phyloP scores from a whole-genome alignment of 345 rosid genomes.

The Conringia planisiliqua region DNA sequence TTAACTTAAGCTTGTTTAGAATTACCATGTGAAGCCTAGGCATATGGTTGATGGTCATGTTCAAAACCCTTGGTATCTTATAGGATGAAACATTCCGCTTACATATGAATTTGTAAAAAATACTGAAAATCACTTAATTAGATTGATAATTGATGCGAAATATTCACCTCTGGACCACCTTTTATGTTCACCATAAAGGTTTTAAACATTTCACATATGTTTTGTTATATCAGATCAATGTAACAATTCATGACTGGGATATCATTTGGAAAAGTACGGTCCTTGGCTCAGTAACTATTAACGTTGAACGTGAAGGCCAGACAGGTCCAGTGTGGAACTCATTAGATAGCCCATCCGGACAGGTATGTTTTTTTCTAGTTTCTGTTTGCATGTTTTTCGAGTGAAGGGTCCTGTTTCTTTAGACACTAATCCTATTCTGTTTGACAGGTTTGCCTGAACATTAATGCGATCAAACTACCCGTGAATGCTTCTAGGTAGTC shows the following conservation, averaged over 20 bases:
- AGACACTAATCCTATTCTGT: slow-evolving; percentile 16
- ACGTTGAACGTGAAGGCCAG: slow-evolving; percentile 85
- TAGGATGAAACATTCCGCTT: background rate
- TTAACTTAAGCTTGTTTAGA: background rate
- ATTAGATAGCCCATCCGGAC: slow-evolving; percentile 90
- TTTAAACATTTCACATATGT: slow-evolving; percentile 6
- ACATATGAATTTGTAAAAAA: background rate
- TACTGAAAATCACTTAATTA: background rate
- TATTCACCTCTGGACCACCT: background rate
- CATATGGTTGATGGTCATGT: background rate
- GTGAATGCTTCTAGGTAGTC: slow-evolving; percentile 65
- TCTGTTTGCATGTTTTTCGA: background rate
- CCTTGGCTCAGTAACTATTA: slow-evolving; percentile 90
- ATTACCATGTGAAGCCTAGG: background rate
- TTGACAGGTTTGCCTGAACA: slow-evolving; percentile 90
- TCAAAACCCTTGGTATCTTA: background rate
- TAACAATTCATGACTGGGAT: slow-evolving; percentile 99
- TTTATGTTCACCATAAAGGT: background rate
- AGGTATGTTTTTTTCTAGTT: slow-evolving; percentile 49
- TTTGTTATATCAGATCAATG: slow-evolving; percentile 60
- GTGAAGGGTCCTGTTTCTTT: background rate
- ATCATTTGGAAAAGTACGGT: slow-evolving; percentile 97
- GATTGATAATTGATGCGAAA: background rate
- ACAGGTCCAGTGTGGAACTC: slow-evolving; percentile 86
- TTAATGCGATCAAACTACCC: slow-evolving; percentile 62